Evolutionary conservation across 176 grass and related monocot species (phyloP), one percentile per base, ranked within the genome.

Genomic region (Avena atlantica): DNA sequence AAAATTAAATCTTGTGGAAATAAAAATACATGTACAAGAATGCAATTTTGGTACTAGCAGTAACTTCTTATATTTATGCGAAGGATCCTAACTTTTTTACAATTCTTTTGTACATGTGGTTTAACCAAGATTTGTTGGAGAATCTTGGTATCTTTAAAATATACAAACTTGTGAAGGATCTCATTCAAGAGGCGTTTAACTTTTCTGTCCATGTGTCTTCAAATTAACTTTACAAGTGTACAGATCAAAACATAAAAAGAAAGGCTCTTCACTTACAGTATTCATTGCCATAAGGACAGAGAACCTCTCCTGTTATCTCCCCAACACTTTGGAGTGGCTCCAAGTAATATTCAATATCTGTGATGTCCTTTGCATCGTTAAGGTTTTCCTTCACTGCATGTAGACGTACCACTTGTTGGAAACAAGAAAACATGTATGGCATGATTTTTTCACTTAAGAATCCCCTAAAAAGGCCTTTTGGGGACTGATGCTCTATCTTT

Each of bases 311-410:
- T 63, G 95, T 98, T 62, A 98, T 93, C 80, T 98, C 93, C 2
- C 93, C 96, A 84, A 98, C 93, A 31, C 93, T 98, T 87, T 98
- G 93, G 29, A 95, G 93, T 50, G 96, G 91, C 78, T 98, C 95
- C 71, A 98, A 79, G 71, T 92, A 89, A 19, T 95, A 92, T 91
- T 95, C 93, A 25, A 90, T 95, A 86, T 95, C 94, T 15, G 78
- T 53, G 64, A 92, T 94, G 57, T 98, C 96, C 90, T 86, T 94
- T 53, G 93, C 73, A 74, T 84, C 74, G 84, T 91, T 94, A 74
- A 94, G 70, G 84, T 80, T 98, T 45, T 98, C 96, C 76, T 86
- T 92, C 10, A 86, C 96, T 98, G 93, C 88, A 92, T 81, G 55
- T 7, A 91, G 47, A 58, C 61, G 9, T 44, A 92, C 71, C 34